Evolutionary conservation across 805 yeast species (phyloP), one percentile per base, ranked within the genome.

Genomic region (Metschnikowia cerradonensis): DNA sequence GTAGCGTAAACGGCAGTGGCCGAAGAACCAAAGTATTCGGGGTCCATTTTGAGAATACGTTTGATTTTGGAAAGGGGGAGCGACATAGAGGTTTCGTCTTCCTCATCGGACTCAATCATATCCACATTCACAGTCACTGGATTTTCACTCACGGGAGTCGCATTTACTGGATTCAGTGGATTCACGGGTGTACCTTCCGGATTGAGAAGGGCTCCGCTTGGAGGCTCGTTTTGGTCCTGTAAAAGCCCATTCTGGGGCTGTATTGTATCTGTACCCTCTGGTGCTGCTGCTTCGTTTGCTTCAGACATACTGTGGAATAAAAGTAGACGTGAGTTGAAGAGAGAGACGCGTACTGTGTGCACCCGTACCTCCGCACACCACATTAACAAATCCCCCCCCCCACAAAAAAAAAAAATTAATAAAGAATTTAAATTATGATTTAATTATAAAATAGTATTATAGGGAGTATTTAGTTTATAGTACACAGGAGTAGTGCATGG

Each of bases 1-100:
- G 88, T 73, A 14, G 89, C 78, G 62, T 81, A 84, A n/a, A 84
- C 88, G 0, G 92, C 89, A 30, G 83, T 73, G 50, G 80, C 84
- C 2, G 90, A 81, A 1, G 88, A 82, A 1, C 84, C 79, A 6
- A 76, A 67, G 57, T 84, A 85, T 36, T 84, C 90, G 14, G 90
- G 88, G 63, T 88, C 95, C 63, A 84, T 77, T 60, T 85, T 86
- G 63, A 88, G 78, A 48, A 88, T 83, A 57, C 83, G 77, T 60
- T 85, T 86, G 56, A 88, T 81, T 55, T 87, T 80, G 2, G 88
- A 73, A 38, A 86, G 67, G 5, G 94, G 96, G 23, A 88, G 65
- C 3, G 72, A 41, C 55, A 56, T 53, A 22, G 43, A 38, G 6
- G 42, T 39, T 8, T 54, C 58, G n/a, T 47, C 51, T 14, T 52